Evolutionary conservation across 2,329 filamentous ascomycete genomes (phyloP).

Genomic region (Tolypocladium ophioglossoides): DNA sequence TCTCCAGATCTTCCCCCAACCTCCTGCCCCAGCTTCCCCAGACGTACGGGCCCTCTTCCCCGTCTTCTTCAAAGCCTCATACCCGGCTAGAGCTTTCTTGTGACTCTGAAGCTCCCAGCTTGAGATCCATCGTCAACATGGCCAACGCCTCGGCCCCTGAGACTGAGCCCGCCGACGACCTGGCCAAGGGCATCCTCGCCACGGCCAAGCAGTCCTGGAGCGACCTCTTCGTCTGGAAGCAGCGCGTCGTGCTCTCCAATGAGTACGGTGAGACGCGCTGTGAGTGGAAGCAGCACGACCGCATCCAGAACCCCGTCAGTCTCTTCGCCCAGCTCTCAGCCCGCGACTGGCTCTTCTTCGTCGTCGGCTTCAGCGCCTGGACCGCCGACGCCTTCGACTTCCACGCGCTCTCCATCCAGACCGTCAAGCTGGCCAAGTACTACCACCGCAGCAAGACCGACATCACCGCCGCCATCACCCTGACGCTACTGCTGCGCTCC

Average conservation of each 20-base stretch:
- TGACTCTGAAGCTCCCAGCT: too few species aligned
- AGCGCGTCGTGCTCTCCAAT: conserved; percentile 57
- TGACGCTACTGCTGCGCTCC: conserved; percentile 65
- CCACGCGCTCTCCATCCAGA: conserved; percentile 70
- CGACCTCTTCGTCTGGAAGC: conserved; percentile 65
- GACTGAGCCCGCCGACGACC: conserved; percentile 49
- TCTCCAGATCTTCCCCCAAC: neutral
- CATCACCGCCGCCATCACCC: conserved; percentile 64
- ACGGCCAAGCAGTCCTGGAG: conserved; percentile 52
- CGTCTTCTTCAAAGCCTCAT: too few species aligned
- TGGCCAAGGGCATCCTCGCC: conserved; percentile 53
- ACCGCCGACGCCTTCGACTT: conserved; percentile 78
- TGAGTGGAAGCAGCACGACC: conserved; percentile 59
- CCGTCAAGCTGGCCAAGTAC: conserved; percentile 52
- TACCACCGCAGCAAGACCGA: conserved; percentile 46
- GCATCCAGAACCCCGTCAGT: conserved; percentile 59
- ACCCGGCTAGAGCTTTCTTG: too few species aligned
- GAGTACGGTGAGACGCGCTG: conserved; percentile 52
- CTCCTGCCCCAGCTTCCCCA: neutral
- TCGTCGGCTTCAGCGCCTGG: conserved; percentile 67
- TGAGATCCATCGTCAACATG: neutral
- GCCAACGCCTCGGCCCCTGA: neutral
- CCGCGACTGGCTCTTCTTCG: conserved; percentile 64
- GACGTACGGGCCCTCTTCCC: neutral
- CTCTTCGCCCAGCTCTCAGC: conserved; percentile 53